These are phyloP conservation scores for Jackrogersella multiformis DNA, from an alignment of 495 filamentous ascomycete species.

Conservation along the genomic window DNA sequence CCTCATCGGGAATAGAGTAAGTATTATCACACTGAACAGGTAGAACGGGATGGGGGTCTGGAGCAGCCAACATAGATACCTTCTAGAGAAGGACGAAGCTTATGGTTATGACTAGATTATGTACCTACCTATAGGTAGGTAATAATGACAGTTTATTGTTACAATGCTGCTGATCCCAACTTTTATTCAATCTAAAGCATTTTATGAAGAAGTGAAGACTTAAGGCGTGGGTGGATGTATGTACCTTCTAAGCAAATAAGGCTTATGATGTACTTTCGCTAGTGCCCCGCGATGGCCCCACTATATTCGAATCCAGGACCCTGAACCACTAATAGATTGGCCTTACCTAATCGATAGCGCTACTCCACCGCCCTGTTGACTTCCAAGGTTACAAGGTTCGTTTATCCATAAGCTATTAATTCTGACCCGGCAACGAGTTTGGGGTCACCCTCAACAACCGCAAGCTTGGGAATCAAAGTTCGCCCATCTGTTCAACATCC, in stretches of 20 bases:
- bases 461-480: conserved; percentile 19
- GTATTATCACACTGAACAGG: neutral
- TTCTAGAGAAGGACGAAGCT: neutral
- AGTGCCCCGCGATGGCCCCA: neutral
- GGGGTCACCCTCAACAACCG: conserved; percentile 14
- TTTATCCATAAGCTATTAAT: neutral
- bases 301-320: neutral
- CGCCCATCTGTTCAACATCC: conserved; percentile 4
- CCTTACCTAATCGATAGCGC: neutral
- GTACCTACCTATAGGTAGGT: too few species aligned
- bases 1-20: neutral
- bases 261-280: too few species aligned
- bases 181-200: neutral
- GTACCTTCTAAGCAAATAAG: too few species aligned
- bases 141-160: conserved; percentile 13
- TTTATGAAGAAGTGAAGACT: too few species aligned
- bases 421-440: conserved; percentile 30
- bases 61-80: neutral
- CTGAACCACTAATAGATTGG: neutral
- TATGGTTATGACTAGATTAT: conserved; percentile 19
- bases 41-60: conserved; percentile 1
- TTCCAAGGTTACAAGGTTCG: neutral
- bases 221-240: neutral
- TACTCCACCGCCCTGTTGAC: conserved; percentile 23
- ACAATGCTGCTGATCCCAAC: neutral